Base-by-base conservation (phyloP, 495 filamentous ascomycete species). In the Podospora appendiculata region DNA sequence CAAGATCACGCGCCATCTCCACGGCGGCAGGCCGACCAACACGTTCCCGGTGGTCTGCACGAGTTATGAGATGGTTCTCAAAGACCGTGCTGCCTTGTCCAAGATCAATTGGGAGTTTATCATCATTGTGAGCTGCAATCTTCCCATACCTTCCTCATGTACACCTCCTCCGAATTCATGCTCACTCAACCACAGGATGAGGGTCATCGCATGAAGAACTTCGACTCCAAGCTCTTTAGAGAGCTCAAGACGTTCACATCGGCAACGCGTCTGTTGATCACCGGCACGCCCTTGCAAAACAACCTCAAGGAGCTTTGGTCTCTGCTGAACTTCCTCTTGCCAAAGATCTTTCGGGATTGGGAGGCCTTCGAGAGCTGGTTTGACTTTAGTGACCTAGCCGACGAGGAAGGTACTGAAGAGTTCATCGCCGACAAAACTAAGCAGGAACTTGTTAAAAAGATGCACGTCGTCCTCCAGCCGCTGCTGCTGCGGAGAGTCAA, bases 251-350 rank as follows among this genome's bases (percentile, higher is more conserved):
- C 84, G 0, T 96, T 96, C 62, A 83, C 82, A 18, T 96, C 92
- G 0, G 87, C 90, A 3, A 95, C 92, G 51, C 78, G 93, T 44
- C 80, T 97, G 0, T 81, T 98, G 2, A 92, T 98, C 51, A 97
- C 93, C 0, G 93, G 93, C 6, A 98, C 93, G 0, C 93, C 93
- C 0, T 69, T 98, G 3, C 93, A 98, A 60, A 98, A 98, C 58
- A 98, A 96, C 59, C 82, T 98, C 6, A 83, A 87, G 13, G 93
- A 98, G 60, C 70, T 98, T 3, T 98, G 93, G 93, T 96, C 93
- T 0, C 73, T 98, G 13, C 75, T 98, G 2, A 89, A 97, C 65
- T 98, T 97, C 57, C 74, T 98, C 3, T 79, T 98, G 41, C 93
- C 93, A 2, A 85, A 88, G 39, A 89, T 96, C 39, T 98, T 98